Evolutionary conservation across 257 asterid species (phyloP).

Genomic region (Asclepias syriaca): DNA sequence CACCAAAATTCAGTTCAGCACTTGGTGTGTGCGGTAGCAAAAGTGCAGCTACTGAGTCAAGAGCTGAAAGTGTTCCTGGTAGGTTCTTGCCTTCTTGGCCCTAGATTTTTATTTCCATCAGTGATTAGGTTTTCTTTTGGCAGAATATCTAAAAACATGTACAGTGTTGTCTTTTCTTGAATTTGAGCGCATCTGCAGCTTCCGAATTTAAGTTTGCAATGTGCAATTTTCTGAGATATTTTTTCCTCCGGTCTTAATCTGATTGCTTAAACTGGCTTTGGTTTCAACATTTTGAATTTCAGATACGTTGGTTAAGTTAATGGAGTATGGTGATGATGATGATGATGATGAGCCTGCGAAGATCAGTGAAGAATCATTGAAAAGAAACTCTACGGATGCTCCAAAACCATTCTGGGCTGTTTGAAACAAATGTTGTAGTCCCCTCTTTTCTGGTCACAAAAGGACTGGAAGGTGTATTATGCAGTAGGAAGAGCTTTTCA

Average conservation of each 20-base stretch:
- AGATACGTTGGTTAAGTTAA: slow-evolving; percentile 77
- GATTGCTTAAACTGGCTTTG: not conserved
- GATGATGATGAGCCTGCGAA: slow-evolving; percentile 39
- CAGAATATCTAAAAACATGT: not conserved
- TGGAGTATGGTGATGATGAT: slow-evolving; percentile 70
- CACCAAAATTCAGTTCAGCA: slow-evolving; percentile 31
- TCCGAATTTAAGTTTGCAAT: not conserved
- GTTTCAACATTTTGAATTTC: not conserved
- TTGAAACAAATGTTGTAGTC: slow-evolving; percentile 10
- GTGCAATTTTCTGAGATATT: not conserved
- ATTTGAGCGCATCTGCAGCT: not conserved
- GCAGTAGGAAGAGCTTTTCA: not conserved
- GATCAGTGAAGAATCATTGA: slow-evolving; percentile 18
- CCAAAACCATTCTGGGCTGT: slow-evolving; percentile 83
- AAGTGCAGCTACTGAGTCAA: slow-evolving; percentile 25
- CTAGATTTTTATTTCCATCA: not conserved
- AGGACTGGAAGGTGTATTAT: not conserved
- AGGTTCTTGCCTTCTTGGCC: slow-evolving; percentile 9
- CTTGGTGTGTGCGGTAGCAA: slow-evolving; percentile 29
- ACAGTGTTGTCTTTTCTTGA: not conserved
- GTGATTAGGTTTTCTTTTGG: not conserved
- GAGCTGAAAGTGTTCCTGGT: slow-evolving; percentile 66
- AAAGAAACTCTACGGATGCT: slow-evolving; percentile 25
- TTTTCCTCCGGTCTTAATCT: not conserved
- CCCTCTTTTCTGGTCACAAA: not conserved